Evolutionary conservation across 768 basidiomycete species (phyloP).

Genomic region (Cubamyces sp.): DNA sequence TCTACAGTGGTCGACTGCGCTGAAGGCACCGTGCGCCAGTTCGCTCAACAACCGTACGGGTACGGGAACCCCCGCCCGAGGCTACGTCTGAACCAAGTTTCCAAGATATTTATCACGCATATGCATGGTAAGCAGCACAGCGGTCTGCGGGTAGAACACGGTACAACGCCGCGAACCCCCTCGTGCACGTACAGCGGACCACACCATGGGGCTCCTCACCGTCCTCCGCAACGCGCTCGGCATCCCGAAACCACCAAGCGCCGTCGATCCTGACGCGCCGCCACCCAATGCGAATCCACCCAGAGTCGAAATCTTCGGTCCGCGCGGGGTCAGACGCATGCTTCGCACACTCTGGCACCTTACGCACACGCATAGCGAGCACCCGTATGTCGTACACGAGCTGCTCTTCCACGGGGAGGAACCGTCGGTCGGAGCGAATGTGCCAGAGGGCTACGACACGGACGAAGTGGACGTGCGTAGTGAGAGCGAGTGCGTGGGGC

Average conservation of each 20-base stretch:
- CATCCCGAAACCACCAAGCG: conserved; percentile 44
- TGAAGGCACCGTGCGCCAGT: conserved; percentile 77
- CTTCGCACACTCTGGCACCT: conserved; percentile 71
- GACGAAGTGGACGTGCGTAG: conserved; percentile 49
- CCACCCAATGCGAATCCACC: conserved; percentile 34
- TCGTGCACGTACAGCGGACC: conserved; percentile 53
- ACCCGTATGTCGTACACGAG: conserved; percentile 79
- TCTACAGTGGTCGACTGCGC: conserved; percentile 79
- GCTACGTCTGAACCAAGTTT: conserved; percentile 52
- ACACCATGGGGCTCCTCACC: conserved; percentile 74
- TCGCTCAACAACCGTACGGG: conserved; percentile 54
- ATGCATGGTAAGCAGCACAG: conserved; percentile 64
- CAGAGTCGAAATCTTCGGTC: conserved; percentile 76
- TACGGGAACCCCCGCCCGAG: conserved; percentile 27
- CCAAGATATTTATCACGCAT: conserved; percentile 82
- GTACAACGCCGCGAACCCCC: neutral
- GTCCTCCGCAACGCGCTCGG: conserved; percentile 62
- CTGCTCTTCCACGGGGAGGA: conserved; percentile 61
- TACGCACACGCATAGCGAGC: conserved; percentile 62
- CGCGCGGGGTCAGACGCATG: conserved; percentile 75
- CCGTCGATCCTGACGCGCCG: conserved; percentile 15
- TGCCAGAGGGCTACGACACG: conserved; percentile 7
- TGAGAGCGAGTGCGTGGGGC: conserved; percentile 64
- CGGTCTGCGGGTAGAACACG: neutral
- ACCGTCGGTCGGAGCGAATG: conserved; percentile 52